phyloP scores from a whole-genome alignment of 164 flowering plant genomes.

The Tinospora cordifolia region DNA sequence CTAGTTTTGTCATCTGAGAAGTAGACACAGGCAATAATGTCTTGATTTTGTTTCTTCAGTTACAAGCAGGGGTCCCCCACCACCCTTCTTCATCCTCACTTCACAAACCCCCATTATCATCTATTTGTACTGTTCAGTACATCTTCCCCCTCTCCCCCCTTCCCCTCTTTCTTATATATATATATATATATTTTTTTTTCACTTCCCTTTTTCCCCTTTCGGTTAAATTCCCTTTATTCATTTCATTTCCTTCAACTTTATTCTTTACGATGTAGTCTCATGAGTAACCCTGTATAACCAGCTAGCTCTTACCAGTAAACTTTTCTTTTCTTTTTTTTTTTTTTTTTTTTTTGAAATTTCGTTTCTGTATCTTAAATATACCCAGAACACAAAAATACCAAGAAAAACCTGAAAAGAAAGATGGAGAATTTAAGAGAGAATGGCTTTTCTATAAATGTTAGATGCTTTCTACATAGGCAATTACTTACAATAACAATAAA shows the following conservation, averaged over 20 bases:
- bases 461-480: neutral
- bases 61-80: conserved; percentile 39
- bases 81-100: too few relatives aligned
- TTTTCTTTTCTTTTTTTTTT: conserved; percentile 2
- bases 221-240: too few relatives aligned
- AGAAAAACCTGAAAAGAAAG: neutral
- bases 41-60: conserved; percentile 56
- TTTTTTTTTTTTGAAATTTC: too few relatives aligned
- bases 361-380: conserved; percentile 5
- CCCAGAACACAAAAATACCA: neutral
- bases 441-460: neutral
- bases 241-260: too few relatives aligned
- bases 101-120: conserved; percentile 14
- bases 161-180: too few relatives aligned
- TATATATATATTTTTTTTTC: too few relatives aligned
- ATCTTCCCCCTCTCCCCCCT: conserved; percentile 6
- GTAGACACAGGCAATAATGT: conserved; percentile 49
- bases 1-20: conserved; percentile 56
- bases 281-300: too few relatives aligned
- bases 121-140: too few relatives aligned
- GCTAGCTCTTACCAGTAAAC: too few relatives aligned
- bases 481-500: neutral
- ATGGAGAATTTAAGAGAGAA: neutral
- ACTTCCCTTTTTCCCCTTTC: too few relatives aligned
- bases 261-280: too few relatives aligned